Base-by-base conservation (phyloP, 1,284 basidiomycete genomes). In the Ceratobasidium sp. region DNA sequence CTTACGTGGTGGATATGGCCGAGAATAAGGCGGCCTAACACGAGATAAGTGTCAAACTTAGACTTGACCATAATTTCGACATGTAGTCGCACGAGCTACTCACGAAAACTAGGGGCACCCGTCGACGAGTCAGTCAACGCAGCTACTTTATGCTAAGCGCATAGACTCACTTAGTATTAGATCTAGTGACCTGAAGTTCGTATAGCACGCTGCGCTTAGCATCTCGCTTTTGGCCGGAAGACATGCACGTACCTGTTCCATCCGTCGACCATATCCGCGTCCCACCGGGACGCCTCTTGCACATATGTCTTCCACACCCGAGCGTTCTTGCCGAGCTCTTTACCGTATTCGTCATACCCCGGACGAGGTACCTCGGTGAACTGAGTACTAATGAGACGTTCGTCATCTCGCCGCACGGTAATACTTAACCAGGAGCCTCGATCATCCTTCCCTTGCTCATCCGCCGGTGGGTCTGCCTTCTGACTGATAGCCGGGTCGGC, bases 141-240 rank as follows among this genome's bases (percentile, higher is more conserved):
- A 49, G 46, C 12, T 18, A 49, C 10, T 12, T 18, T 12, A 18
- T 49, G 10, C 12, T 18, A 49, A 18, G 18, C 46, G 18, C 18
- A 10, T n/a, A 55, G 55, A 71, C 33, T 40, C 63, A 42, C 40
- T 44, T 10, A 42, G 56, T 58, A 58, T 58, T 10, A 58, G 23
- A 23, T 58, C 56, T 33, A 58, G 56, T n/a, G 56, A 58, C 28
- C 56, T 58, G 33, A 33, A 58, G n/a, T 23, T 33, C 33, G 33
- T 23, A 10, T 12, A 23, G 56, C 10, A 2, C 46, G n/a, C 12
- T 15, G 12, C 13, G 46, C 46, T 49, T 18, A 18, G 18, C 18
- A 10, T 18, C 18, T 94, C 81, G 97, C 95, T 84, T 12, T 49
- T 18, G 12, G 46, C 46, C 46, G 46, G 33, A 33, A 4, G 33